phyloP scores from a whole-genome alignment of 2,329 filamentous ascomycete genomes.

The Fusarium sp. region DNA sequence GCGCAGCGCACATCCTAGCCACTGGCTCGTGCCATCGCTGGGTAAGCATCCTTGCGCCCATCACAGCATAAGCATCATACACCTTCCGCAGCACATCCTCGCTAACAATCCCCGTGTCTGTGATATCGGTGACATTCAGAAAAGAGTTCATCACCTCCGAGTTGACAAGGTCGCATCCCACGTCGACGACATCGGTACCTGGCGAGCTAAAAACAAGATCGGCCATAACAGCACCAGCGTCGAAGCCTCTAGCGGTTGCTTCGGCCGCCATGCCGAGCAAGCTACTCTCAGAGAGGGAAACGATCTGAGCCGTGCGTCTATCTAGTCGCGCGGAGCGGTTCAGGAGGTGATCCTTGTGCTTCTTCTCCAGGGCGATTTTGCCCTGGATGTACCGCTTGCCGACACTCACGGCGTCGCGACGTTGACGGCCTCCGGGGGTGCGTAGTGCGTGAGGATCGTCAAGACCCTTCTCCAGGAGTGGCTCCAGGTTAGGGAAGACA shows the following conservation, averaged over 20 bases:
- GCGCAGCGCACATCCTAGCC: conserved; percentile 50
- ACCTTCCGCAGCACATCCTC: conserved; percentile 38
- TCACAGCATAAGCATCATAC: conserved; percentile 41
- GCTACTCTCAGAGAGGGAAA: conserved; percentile 44
- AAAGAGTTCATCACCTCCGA: conserved; percentile 47
- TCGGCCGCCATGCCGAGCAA: conserved; percentile 44
- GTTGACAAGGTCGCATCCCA: conserved; percentile 43
- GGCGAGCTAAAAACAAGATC: conserved; percentile 46
- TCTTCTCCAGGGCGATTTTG: conserved; percentile 43
- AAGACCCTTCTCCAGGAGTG: conserved; percentile 35
- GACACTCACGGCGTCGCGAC: conserved; percentile 39
- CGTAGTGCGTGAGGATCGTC: conserved; percentile 38
- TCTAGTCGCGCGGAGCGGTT: conserved; percentile 35
- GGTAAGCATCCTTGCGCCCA: conserved; percentile 49
- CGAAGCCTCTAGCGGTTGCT: conserved; percentile 39
- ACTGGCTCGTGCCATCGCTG: conserved; percentile 52
- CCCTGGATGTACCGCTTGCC: conserved; percentile 45
- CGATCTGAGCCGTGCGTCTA: conserved; percentile 41
- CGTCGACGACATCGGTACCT: conserved; percentile 45
- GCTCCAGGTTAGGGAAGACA: conserved; percentile 42
- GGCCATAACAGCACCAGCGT: conserved; percentile 41
- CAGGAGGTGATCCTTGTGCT: conserved; percentile 35
- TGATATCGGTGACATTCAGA: conserved; percentile 40
- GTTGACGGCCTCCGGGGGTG: conserved; percentile 35
- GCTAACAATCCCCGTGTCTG: conserved; percentile 36